Percentiles rank a stretch among this genome's conserved stretches.
phyloP scores from a whole-genome alignment of 1,284 basidiomycete genomes.

The Rhodotorula mucilaginosa region DNA sequence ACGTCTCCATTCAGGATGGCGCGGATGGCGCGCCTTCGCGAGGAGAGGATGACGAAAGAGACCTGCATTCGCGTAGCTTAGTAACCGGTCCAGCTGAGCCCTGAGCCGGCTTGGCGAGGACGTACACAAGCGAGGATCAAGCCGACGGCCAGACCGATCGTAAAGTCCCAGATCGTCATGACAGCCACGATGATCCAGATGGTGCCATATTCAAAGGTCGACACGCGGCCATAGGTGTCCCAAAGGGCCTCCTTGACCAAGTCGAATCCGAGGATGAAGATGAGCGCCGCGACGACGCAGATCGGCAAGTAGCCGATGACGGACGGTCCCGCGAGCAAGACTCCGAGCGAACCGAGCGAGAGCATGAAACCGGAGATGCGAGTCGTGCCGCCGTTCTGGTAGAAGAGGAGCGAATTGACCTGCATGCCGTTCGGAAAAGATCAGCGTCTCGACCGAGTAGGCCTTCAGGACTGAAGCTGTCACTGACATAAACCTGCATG shows the following conservation, averaged over 20 bases:
- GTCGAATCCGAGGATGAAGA: constrained; percentile 92
- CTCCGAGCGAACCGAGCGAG: constrained; percentile 66
- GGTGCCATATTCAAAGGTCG: constrained; percentile 56
- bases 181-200: constrained; percentile 62
- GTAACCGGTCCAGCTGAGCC: no score
- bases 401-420: constrained; percentile 90
- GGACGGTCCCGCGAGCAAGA: constrained; percentile 78
- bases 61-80: constrained; percentile 46
- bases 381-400: constrained; percentile 87
- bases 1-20: constrained; percentile 53
- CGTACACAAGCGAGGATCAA: constrained; percentile 58
- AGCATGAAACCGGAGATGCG: constrained; percentile 82
- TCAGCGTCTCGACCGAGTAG: no score
- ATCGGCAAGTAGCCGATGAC: constrained; percentile 78
- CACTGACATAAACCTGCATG: constrained; percentile 24
- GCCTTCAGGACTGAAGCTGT: no score
- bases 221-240: constrained; percentile 86
- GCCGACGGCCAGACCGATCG: constrained; percentile 87
- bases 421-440: constrained; percentile 46
- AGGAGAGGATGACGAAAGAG: constrained; percentile 95
- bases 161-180: constrained; percentile 93
- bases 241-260: constrained; percentile 91
- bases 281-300: constrained; percentile 67
- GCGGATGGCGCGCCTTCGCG: constrained; percentile 76
- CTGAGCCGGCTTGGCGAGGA: not conserved